These are phyloP conservation scores for Neoboletus brunneissimus DNA, from an alignment of 768 basidiomycete species.

Conservation along the genomic window DNA sequence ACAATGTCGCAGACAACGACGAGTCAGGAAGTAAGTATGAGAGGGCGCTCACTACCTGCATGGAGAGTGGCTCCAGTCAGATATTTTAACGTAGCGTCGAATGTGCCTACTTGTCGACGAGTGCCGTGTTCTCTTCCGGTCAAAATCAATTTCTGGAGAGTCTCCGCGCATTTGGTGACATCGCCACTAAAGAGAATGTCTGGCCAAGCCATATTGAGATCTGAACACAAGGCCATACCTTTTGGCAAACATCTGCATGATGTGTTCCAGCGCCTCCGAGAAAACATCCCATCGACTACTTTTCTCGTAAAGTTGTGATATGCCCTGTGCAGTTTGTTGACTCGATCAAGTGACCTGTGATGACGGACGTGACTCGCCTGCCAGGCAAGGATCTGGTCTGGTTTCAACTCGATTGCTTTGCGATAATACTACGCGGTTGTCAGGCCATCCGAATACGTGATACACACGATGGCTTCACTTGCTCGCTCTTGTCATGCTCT, in stretches of 20 bases:
- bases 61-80: neutral
- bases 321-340: constrained; percentile 47
- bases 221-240: constrained; percentile 41
- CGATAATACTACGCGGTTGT: constrained; percentile 60
- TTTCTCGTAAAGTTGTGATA: constrained; percentile 70
- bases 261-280: constrained; percentile 47
- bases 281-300: constrained; percentile 56
- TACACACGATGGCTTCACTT: constrained; percentile 53
- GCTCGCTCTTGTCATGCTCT: constrained; percentile 72
- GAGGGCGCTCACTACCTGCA: constrained; percentile 65
- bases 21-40: constrained; percentile 75
- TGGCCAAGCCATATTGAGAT: neutral
- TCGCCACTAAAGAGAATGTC: constrained; percentile 54
- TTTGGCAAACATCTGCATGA: constrained; percentile 58
- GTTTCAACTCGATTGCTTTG: constrained; percentile 69
- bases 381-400: constrained; percentile 75
- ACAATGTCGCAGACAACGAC: constrained; percentile 57
- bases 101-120: constrained; percentile 47
- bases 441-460: constrained; percentile 9
- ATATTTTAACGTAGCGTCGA: neutral
- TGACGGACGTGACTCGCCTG: constrained; percentile 51
- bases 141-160: constrained; percentile 72
- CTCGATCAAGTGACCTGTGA: constrained; percentile 10
- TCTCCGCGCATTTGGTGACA: constrained; percentile 74
- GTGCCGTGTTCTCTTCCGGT: constrained; percentile 60